Conservation (phyloP, 305 asterid species). For the Fraxinus ornus region DNA sequence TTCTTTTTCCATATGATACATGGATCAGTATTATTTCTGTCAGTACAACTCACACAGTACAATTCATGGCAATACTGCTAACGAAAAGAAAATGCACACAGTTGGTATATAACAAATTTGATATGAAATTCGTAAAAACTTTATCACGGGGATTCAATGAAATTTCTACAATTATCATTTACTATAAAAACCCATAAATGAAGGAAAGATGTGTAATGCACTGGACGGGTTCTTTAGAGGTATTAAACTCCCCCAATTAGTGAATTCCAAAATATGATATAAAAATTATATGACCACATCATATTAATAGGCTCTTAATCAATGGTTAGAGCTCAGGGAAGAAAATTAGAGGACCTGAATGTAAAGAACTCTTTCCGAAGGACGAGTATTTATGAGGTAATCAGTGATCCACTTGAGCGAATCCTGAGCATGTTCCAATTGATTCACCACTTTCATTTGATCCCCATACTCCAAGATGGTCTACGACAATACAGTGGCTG, state of each 20-base stretch:
- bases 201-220: not conserved
- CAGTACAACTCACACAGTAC: not conserved
- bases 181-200: not conserved
- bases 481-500: slow-evolving; percentile 93
- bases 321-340: not conserved
- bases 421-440: slow-evolving; percentile 65
- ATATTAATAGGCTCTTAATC: not conserved
- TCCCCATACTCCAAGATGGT: slow-evolving; percentile 91
- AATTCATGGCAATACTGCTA: not conserved
- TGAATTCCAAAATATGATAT: not conserved
- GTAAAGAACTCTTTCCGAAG: slow-evolving; percentile 67
- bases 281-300: not conserved
- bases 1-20: not conserved
- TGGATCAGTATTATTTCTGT: not conserved
- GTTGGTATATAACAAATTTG: not conserved
- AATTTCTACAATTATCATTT: not conserved
- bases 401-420: slow-evolving; percentile 92
- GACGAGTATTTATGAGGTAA: slow-evolving; percentile 75
- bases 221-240: not conserved
- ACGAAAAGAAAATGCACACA: not conserved
- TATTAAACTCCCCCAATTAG: not conserved
- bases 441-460: slow-evolving; percentile 72
- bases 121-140: not conserved
- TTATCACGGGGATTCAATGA: not conserved
- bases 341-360: slow-evolving; percentile 56